Base-by-base conservation (phyloP, 208 protist genomes). In the Angomonas ambiguus region DNA sequence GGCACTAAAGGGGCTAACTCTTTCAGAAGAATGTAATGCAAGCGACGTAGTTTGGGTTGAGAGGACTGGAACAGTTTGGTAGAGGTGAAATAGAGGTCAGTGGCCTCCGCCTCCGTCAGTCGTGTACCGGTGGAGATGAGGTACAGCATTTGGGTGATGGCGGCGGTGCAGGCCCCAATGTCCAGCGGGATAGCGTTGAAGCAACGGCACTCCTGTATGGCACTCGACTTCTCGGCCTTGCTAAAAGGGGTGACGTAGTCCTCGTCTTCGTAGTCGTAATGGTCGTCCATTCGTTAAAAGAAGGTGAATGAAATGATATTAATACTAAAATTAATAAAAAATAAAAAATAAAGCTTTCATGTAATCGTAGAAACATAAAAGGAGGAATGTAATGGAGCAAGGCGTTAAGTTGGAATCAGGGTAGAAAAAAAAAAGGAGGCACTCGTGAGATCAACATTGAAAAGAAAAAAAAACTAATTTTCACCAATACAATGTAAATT, bases 11-110 rank as follows among this genome's bases (percentile, higher is more conserved):
- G 85, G 51, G 85, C 84, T 10, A 99, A 89, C 69, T 99, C 98
- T 77, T 99, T 99, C 74, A 99, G 90, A 30, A 98, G 73, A 1
- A 99, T 78, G 77, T 99, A 99, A 58, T 99, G 85, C 72, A 99
- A 73, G 11, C 98, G 93, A 18, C 98, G 88, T 33, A 99, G 90
- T 63, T 96, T 92, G 13, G 91, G 69, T 77, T 99, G 83, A 27
- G 83, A 85, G 2, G 95, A 98, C 75, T 99, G 97, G 66, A 99
- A 97, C 25, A 99, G 85, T 79, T 99, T 99, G 10, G 98, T 99
- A 0, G 96, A 93, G 68, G 91, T 93, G 75, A 99, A 99, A 83
- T 99, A 99, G 51, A 99, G 63, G 59, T 98, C 91, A 4, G 97
- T 99, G 4, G 98, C 96, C 82, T 99, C 98, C 5, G 57, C 83